Conservation (phyloP, 257 asterid genomes). For the Nicotiana noctiflora region DNA sequence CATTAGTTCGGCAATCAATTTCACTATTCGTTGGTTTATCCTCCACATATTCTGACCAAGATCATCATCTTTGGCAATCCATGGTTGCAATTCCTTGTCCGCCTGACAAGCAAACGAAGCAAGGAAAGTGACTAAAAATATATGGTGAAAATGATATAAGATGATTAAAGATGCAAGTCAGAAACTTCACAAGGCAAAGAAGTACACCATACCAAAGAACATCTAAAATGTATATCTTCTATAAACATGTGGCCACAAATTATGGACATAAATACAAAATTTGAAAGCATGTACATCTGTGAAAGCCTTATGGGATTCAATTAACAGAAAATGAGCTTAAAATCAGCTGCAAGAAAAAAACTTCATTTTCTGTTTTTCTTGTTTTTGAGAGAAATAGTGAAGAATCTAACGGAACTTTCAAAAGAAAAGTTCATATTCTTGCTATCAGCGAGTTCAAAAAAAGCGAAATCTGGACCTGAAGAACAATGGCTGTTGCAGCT, state of each 20-base stretch:
- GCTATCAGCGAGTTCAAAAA: slow-evolving; percentile 19
- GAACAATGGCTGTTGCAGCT: slow-evolving; percentile 97
- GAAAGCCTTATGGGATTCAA: background rate
- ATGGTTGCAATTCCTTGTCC: slow-evolving; percentile 88
- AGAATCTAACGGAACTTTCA: background rate
- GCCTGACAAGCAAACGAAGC: slow-evolving; percentile 61
- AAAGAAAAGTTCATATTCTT: background rate
- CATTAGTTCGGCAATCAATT: slow-evolving; percentile 87
- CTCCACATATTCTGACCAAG: slow-evolving; percentile 92
- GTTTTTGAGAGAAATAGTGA: background rate
- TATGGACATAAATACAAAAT: background rate
- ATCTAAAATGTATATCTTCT: background rate
- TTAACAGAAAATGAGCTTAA: background rate
- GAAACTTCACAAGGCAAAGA: background rate
- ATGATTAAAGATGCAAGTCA: background rate
- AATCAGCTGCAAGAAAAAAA: background rate
- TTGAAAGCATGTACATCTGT: background rate
- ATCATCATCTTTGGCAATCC: slow-evolving; percentile 95
- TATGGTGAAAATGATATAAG: background rate
- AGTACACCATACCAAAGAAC: background rate
- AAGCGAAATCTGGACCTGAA: slow-evolving; percentile 78
- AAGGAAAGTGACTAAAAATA: slow-evolving; percentile 38
- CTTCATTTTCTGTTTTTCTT: background rate
- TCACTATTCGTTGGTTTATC: slow-evolving; percentile 86
- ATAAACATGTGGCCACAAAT: background rate